Base-by-base conservation (phyloP, 768 basidiomycete species). In the Tremella mesenterica region DNA sequence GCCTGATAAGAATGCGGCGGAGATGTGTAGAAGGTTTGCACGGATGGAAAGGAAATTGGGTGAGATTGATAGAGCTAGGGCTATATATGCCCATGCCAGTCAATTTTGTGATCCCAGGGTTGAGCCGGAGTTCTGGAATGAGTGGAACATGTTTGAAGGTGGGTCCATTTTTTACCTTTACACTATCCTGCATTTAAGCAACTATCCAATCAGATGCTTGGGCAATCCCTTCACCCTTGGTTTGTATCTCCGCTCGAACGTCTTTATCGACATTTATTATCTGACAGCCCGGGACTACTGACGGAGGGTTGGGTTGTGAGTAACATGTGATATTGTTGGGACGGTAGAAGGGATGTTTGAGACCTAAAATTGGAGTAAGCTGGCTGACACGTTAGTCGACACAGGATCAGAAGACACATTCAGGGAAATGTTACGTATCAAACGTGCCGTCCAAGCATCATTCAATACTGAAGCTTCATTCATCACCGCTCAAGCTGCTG, bases 331-430 rank as follows among this genome's bases (percentile, higher is more conserved):
- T n/a, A n/a, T n/a, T n/a, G n/a, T n/a, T n/a, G n/a, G n/a, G n/a
- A n/a, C n/a, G n/a, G n/a, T n/a, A n/a, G n/a, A n/a, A n/a, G n/a
- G n/a, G n/a, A n/a, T n/a, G n/a, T n/a, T n/a, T n/a, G n/a, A n/a
- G n/a, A n/a, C n/a, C n/a, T n/a, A n/a, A n/a, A n/a, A n/a, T n/a
- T n/a, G n/a, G n/a, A n/a, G n/a, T n/a, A n/a, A n/a, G n/a, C n/a
- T n/a, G n/a, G n/a, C 56, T 60, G 20, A 53, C 41, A 18, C 18
- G 2, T 14, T 59, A 75, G 73, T 97, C 66, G 95, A 97, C 72
- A 95, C 91, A 2, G 95, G 95, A 1, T 93, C 89, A 1, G 95
- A 99, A 73, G 95, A 99, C 71, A 99, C 95, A 0, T 99, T 99
- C 83, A 57, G 78, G 44, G 77, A 78, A 64, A 76, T 78, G 71